Evolutionary conservation across 1,284 basidiomycete species (phyloP).

Genomic region (Vanrija sp.): DNA sequence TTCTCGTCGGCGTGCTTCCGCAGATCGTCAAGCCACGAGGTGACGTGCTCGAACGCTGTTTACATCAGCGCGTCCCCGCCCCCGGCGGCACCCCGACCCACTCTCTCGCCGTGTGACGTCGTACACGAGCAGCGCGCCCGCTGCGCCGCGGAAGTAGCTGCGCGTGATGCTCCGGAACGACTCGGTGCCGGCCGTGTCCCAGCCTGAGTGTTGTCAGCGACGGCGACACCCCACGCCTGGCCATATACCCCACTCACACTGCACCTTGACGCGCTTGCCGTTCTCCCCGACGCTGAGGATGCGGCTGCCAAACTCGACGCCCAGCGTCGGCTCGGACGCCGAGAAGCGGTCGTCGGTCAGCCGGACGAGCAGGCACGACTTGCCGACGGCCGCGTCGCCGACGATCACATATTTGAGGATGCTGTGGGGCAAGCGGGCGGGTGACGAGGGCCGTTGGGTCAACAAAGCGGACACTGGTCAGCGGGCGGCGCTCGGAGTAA

Average conservation of each 20-base stretch:
- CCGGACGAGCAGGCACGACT: slow-evolving; percentile 39
- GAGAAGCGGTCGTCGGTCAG: slow-evolving; percentile 42
- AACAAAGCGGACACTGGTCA: neutral
- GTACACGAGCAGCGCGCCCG: slow-evolving; percentile 87
- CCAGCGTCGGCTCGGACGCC: slow-evolving; percentile 39
- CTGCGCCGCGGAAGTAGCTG: slow-evolving; percentile 92
- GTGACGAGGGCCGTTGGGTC: neutral
- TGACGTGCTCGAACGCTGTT: slow-evolving; percentile 43
- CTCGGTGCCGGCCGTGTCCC: slow-evolving; percentile 48
- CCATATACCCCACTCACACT: slow-evolving; percentile 30
- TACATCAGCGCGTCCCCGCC: neutral
- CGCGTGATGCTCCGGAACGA: slow-evolving; percentile 67
- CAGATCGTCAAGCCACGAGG: slow-evolving; percentile 43
- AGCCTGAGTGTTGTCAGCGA: slow-evolving; percentile 23
- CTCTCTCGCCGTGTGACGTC: slow-evolving; percentile 75
- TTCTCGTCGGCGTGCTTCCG: slow-evolving; percentile 42
- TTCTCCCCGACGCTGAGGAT: slow-evolving; percentile 33
- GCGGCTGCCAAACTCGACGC: slow-evolving; percentile 43
- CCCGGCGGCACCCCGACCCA: slow-evolving; percentile 19
- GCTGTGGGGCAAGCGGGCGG: slow-evolving; percentile 8
- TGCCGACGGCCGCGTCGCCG: slow-evolving; percentile 43
- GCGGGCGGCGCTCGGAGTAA: too few relatives aligned
- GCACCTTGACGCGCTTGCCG: slow-evolving; percentile 44
- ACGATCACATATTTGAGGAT: slow-evolving; percentile 48
- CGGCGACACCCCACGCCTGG: too few relatives aligned